A percentile compares a stretch with the other conserved stretches of the same genome.
Evolutionary conservation across 805 yeast species (phyloP).

Genomic region (Wickerhamomyces subpelliculosus): DNA sequence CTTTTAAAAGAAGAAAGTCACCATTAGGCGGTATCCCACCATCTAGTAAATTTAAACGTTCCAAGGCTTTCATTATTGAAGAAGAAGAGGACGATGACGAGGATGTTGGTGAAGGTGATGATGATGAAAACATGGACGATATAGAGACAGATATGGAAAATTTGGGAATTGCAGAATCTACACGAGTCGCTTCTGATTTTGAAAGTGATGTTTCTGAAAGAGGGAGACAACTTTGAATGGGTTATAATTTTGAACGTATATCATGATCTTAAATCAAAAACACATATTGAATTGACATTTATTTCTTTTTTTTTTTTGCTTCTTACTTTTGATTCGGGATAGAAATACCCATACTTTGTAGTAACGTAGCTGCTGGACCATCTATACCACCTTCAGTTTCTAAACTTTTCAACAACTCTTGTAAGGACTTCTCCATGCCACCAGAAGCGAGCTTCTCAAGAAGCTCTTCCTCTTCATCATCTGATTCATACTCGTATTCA

Average conservation of each 20-base stretch:
- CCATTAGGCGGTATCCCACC: conserved; percentile 21
- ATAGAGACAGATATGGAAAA: conserved; percentile 17
- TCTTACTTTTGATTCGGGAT: neutral
- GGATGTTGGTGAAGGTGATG: conserved; percentile 4
- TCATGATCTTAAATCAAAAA: no score
- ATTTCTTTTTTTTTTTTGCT: neutral
- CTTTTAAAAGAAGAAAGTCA: conserved; percentile 18
- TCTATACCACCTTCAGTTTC: conserved; percentile 20
- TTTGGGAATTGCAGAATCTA: conserved; percentile 13
- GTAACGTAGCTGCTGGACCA: conserved; percentile 31
- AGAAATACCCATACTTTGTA: conserved; percentile 23
- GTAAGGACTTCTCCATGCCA: conserved; percentile 12
- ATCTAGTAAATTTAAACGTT: conserved; percentile 14
- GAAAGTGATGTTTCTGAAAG: conserved; percentile 13
- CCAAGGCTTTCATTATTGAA: conserved; percentile 14
- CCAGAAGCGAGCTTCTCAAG: conserved; percentile 1
- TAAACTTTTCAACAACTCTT: conserved; percentile 22
- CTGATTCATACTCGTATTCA: conserved; percentile 11
- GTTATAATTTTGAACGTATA: no score
- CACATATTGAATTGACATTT: no score
- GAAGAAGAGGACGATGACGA: conserved; percentile 18
- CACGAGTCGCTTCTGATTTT: conserved; percentile 19
- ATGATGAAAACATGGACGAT: conserved; percentile 11
- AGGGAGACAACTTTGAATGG: conserved; percentile 6
- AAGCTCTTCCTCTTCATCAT: conserved; percentile 15